A percentile compares a stretch with the other conserved stretches of the same genome.
Conservation (phyloP, 768 basidiomycete species). For the Rhodotorula babjevae region DNA sequence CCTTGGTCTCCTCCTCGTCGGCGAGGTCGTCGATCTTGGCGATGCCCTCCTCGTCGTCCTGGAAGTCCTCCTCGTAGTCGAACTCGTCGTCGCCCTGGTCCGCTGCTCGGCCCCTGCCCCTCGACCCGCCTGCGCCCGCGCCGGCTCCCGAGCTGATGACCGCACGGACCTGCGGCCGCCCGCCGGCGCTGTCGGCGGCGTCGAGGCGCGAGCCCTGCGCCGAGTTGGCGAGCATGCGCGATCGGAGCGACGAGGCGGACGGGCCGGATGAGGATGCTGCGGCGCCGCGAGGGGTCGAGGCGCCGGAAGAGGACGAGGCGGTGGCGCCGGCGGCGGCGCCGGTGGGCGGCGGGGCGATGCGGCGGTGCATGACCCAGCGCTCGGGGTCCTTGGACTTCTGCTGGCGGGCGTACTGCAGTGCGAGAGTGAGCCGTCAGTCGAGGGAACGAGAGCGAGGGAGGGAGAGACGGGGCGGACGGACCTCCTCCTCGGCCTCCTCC, state of each 20-base stretch:
- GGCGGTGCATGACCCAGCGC: constrained; percentile 62
- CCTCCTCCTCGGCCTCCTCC: constrained; percentile 65
- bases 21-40: constrained; percentile 63
- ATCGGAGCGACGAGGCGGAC: constrained; percentile 50
- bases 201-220: constrained; percentile 41
- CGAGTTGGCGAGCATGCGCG: constrained; percentile 60
- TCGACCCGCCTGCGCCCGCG: constrained; percentile 44
- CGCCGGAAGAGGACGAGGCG: neutral
- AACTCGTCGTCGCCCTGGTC: constrained; percentile 81
- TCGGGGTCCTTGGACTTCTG: constrained; percentile 63
- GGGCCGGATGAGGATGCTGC: neutral
- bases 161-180: constrained; percentile 18
- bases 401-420: constrained; percentile 54
- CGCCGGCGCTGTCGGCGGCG: constrained; percentile 3
- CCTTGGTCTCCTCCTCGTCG: constrained; percentile 70
- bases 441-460: neutral
- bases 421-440: constrained; percentile 40
- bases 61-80: constrained; percentile 71
- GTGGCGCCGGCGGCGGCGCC: constrained; percentile 1
- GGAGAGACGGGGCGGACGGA: constrained; percentile 47
- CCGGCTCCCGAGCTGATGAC: constrained; percentile 9
- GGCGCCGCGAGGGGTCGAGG: neutral
- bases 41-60: constrained; percentile 78
- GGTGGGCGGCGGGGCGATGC: constrained; percentile 14
- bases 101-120: constrained; percentile 51